Base-by-base conservation (phyloP, 306 rosid genomes). In the Rosa rugosa region DNA sequence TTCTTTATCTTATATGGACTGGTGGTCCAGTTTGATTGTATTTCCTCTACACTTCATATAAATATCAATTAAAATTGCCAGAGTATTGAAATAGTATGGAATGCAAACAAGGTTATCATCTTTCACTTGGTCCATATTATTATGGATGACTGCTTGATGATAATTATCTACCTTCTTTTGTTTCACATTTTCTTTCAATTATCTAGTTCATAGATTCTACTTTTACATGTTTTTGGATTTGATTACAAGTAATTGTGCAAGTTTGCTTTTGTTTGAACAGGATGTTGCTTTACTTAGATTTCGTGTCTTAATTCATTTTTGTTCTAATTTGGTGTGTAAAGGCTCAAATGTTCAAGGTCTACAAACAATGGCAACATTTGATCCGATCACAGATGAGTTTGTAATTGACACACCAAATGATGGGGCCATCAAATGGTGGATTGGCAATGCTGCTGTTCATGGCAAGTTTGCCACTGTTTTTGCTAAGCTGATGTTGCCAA, bases 351-450 rank as follows among this genome's bases (percentile, higher is more conserved):
- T 95, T 86, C 99, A 95, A 89, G 96, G 94, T 75, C 90, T 95
- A 71, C 98, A 95, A 87, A 95, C 98, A 11, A 75, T 71, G 44
- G 99, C 99, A 49, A 86, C 90, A 54, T 92, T 95, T 79, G 99
- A 95, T 88, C 91, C 89, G 45, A 73, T 93, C 62, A 89, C 91
- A 0, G 97, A 95, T 82, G 96, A 95, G 76, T 95, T 95, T 79
- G 67, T 93, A 77, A 86, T 95, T 64, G 78, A 95, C 80, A 95
- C 99, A 11, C 99, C 98, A 38, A 90, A 90, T 78, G 97, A 95
- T 78, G 99, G 99, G 75, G 98, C 99, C 79, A 92, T 95, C 83
- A 95, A 92, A 87, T 95, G 99, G 99, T 95, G 99, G 99, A 95
- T 95, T 77, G 99, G 99, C 23, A 95, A 95, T 83, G 99, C 99